Evolutionary conservation across 768 basidiomycete genomes (phyloP), one percentile per base, ranked within the genome.

Genomic region (Boletellus emodensis): DNA sequence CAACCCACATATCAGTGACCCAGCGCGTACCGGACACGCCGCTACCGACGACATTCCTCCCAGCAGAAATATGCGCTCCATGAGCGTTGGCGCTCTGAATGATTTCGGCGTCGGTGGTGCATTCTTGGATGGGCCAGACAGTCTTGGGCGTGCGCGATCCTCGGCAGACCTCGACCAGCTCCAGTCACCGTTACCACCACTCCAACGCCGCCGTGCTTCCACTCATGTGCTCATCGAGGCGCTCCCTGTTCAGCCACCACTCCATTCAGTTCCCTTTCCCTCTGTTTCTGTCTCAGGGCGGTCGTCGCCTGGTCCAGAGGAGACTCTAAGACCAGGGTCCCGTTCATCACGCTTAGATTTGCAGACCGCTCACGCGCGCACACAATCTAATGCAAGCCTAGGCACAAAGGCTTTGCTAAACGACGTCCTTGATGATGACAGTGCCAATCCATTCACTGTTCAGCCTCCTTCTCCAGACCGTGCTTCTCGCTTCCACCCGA

Each of bases 41-140:
- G 71, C 75, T 36, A 74, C 71, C 22, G 68, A 72, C 47, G 75
- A 77, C 24, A 58, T 66, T 26, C 49, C 67, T 13, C 67, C 70
- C 15, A 65, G 72, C 49, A 72, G 77, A 39, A 74, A 73, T 20
- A 69, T 79, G 15, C 76, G 85, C 48, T 81, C 87, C 17, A 75
- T 82, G 72, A 91, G 87, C 61, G 71, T 84, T 48, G 85, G 85
- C 3, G 72, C 81, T 49, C 62, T 84, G 42, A 83, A 83, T 35
- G 73, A 78, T 42, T 74, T 78, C 44, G 77, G 77, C 13, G 64
- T 58, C 28, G 79, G 76, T 30, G 75, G 72, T 32, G 77, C 71
- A 12, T 76, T 78, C 51, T 53, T 78, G 43, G 78, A 79, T 45
- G 53, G 54, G 12, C 51, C 51, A 33, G 64, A 69, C 44, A 64